These are phyloP conservation scores for Auricularia auricula-judae DNA, from an alignment of 768 basidiomycete species.

Conservation along the genomic window DNA sequence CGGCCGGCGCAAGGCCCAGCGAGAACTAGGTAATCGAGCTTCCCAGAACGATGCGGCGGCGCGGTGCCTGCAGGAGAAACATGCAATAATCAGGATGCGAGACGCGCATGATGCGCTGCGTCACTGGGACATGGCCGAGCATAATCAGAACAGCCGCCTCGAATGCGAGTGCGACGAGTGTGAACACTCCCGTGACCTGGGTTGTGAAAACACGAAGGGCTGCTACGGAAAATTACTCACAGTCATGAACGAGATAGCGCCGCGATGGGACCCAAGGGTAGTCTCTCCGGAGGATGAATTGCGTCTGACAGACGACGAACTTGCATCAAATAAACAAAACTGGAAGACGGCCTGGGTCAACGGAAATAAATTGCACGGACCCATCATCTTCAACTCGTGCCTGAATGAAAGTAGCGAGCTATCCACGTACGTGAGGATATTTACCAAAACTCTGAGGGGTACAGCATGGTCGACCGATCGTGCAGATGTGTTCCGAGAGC, in stretches of 20 bases:
- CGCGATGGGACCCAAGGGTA: constrained; percentile 2
- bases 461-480: too few relatives aligned
- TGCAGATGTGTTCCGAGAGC: too few relatives aligned
- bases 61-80: background rate
- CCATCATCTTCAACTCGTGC: background rate
- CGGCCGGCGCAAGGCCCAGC: background rate
- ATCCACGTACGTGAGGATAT: background rate
- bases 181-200: background rate
- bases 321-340: too few relatives aligned
- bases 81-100: background rate
- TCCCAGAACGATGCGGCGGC: background rate
- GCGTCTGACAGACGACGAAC: too few relatives aligned
- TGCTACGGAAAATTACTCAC: background rate
- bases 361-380: background rate
- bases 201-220: background rate
- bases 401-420: background rate
- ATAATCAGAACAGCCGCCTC: background rate
- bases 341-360: too few relatives aligned
- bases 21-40: too few relatives aligned
- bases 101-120: constrained; percentile 9
- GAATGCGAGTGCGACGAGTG: background rate
- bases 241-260: background rate
- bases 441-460: background rate
- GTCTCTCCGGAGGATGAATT: constrained; percentile 7
- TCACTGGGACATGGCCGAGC: constrained; percentile 6